phyloP scores from a whole-genome alignment of 2,329 filamentous ascomycete genomes.

The Calonectria pseudoreteaudii region DNA sequence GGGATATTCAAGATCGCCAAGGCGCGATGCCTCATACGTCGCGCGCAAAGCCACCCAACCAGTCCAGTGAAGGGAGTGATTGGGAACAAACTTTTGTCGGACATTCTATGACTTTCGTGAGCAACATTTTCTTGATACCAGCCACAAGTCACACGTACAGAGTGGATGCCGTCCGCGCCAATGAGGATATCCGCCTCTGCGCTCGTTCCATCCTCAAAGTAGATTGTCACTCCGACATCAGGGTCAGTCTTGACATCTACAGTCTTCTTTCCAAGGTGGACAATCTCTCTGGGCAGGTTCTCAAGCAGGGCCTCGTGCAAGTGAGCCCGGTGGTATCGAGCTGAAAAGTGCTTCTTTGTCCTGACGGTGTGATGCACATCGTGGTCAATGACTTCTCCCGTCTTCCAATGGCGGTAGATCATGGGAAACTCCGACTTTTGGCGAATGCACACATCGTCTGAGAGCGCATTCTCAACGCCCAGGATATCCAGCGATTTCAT shows the following conservation, averaged over 20 bases:
- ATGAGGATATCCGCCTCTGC: slow-evolving; percentile 60
- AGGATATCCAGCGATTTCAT: slow-evolving; percentile 63
- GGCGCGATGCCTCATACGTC: slow-evolving; percentile 55
- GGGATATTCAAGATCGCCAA: slow-evolving; percentile 54
- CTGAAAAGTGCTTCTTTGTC: slow-evolving; percentile 58
- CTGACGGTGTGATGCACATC: slow-evolving; percentile 50
- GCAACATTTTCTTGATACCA: too few relatives aligned
- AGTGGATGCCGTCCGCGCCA: slow-evolving; percentile 66
- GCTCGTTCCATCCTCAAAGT: slow-evolving; percentile 61
- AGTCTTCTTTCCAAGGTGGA: slow-evolving; percentile 59
- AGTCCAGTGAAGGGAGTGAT: slow-evolving; percentile 53
- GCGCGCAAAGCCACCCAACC: slow-evolving; percentile 59
- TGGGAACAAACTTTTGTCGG: slow-evolving; percentile 56
- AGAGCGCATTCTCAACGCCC: slow-evolving; percentile 59
- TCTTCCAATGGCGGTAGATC: slow-evolving; percentile 55
- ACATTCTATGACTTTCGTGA: slow-evolving; percentile 38
- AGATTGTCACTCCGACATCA: slow-evolving; percentile 45
- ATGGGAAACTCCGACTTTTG: slow-evolving; percentile 56
- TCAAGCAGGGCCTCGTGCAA: slow-evolving; percentile 60
- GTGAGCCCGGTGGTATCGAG: slow-evolving; percentile 61
- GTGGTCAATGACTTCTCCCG: slow-evolving; percentile 32
- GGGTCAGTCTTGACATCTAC: slow-evolving; percentile 47
- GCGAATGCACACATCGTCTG: slow-evolving; percentile 53
- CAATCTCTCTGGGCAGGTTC: slow-evolving; percentile 54
- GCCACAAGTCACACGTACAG: slow-evolving; percentile 36